phyloP scores from a whole-genome alignment of 208 protist species.

The Naegleria fowleri region DNA sequence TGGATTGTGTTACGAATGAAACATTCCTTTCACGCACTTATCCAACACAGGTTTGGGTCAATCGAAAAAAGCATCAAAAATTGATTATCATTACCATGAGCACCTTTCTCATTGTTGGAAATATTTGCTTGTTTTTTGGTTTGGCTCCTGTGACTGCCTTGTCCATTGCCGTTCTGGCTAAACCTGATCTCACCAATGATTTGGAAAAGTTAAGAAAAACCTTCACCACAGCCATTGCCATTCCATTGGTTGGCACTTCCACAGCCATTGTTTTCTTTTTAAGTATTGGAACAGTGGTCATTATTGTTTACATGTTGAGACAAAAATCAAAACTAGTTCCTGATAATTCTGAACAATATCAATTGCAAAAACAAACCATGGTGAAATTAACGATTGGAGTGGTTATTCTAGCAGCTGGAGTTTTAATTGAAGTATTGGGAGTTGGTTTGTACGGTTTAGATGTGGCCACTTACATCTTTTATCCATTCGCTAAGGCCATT shows the following conservation, averaged over 20 bases:
- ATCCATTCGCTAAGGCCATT: background rate
- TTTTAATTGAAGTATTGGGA: background rate
- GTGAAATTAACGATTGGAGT: background rate
- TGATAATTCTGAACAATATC: background rate
- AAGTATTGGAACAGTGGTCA: background rate
- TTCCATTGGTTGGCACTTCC: background rate
- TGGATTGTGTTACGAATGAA: too few relatives aligned
- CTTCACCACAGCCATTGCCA: background rate
- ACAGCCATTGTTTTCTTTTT: background rate
- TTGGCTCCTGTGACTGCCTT: background rate
- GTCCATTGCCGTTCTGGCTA: background rate
- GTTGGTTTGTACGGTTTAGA: background rate
- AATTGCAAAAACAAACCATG: background rate
- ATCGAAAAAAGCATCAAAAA: background rate
- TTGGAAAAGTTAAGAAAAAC: background rate
- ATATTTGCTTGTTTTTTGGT: background rate
- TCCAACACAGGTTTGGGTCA: background rate
- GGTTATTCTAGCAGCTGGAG: background rate
- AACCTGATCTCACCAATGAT: background rate
- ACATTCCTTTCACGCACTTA: too few relatives aligned
- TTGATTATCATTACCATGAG: background rate
- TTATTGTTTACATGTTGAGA: background rate
- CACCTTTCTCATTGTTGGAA: background rate
- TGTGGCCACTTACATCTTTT: background rate
- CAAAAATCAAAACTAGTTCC: background rate